Base-by-base conservation (phyloP, 2,329 filamentous ascomycete genomes). In the Huntiella savannae region DNA sequence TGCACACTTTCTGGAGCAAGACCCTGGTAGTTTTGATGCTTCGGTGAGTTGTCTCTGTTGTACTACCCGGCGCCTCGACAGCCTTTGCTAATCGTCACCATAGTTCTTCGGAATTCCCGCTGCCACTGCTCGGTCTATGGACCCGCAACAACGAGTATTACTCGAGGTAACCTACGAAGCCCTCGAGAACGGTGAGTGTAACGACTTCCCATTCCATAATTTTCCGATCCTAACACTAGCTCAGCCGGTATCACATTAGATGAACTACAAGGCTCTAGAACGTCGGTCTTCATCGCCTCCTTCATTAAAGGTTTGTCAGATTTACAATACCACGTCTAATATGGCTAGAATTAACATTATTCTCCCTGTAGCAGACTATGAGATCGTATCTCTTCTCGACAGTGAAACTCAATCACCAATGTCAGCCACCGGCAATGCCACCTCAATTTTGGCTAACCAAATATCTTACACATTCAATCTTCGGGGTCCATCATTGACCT, bases 391-490 rank as follows among this genome's bases (percentile, higher is more conserved):
- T n/a, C 59, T 68, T 33, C 60, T 64, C 15, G 70, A 73, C 50
- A 62, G 64, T 2, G 65, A 71, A 42, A 66, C 61, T 53, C 63
- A 65, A 34, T 68, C 69, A 0, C 62, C 66, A 46, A 68, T 72
- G 56, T 65, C 68, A 36, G 68, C 70, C 5, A 72, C 68, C 0
- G 71, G 71, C 5, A 69, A 66, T 13, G 67, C 67, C 3, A 65
- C 66, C 40, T 67, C 69, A 48, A 68, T 73, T 46, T 62, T 73
- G 56, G 63, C 70, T 3, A 75, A 75, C 53, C 63, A 71, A 0
- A 62, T 75, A 10, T 73, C 70, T 0, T 69, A 74, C 53, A 66
- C 62, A 49, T 73, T 71, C 55, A 65, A 75, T 51, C 58, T 75
- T 12, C 61, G 63, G 10, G 72, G 73, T 0, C 69, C 71, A 2